phyloP scores from a whole-genome alignment of 768 basidiomycete genomes.

The Rhodocollybia butyracea region DNA sequence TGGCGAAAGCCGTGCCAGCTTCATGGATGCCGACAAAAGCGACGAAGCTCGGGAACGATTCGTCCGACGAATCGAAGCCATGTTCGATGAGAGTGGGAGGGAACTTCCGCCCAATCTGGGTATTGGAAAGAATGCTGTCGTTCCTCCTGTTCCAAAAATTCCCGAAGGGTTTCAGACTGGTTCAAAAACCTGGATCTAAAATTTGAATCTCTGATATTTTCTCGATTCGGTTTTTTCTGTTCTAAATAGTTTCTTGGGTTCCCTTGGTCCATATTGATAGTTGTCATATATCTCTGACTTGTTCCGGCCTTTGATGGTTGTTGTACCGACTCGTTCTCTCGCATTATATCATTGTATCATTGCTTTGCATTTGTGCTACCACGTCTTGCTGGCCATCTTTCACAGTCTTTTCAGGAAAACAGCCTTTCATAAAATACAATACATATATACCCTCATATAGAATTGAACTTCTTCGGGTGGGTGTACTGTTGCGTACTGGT shows the following conservation, averaged over 20 bases:
- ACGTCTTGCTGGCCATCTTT: neutral
- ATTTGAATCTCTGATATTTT: neutral
- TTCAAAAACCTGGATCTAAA: conserved; percentile 1
- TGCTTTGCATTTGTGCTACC: neutral
- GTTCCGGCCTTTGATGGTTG: neutral
- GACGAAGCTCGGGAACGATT: conserved; percentile 46
- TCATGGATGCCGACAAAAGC: conserved; percentile 53
- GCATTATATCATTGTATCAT: neutral
- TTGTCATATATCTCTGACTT: neutral
- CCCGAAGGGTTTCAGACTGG: conserved; percentile 16
- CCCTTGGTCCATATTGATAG: neutral
- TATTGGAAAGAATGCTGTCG: conserved; percentile 6
- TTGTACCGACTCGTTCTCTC: neutral
- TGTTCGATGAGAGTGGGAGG: conserved; percentile 40
- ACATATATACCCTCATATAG: no score
- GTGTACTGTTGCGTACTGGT: no score
- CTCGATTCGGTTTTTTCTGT: neutral
- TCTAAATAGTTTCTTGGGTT: neutral
- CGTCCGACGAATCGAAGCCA: conserved; percentile 47
- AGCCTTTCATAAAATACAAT: no score
- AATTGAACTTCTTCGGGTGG: no score
- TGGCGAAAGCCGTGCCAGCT: conserved; percentile 47
- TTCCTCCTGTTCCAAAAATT: conserved; percentile 46
- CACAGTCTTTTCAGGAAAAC: neutral
- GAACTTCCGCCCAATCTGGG: conserved; percentile 24